phyloP scores from a whole-genome alignment of 1,284 basidiomycete genomes.

The Trichosporon inkin region DNA sequence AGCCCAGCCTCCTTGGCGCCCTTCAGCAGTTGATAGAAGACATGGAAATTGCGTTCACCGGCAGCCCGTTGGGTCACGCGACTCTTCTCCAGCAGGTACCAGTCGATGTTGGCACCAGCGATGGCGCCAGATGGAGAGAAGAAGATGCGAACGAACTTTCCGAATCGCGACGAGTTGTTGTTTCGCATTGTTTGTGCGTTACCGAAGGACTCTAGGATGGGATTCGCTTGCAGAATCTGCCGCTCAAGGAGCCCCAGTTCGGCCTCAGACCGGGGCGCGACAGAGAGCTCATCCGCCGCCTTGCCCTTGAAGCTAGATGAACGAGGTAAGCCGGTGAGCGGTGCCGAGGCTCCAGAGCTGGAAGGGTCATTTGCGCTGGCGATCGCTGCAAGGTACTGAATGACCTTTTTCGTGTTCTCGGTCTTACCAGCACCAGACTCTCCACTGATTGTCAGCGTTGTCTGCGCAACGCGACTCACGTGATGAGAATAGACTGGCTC shows the following conservation, averaged over 20 bases:
- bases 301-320: conserved; percentile 49
- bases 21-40: conserved; percentile 87
- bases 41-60: conserved; percentile 90
- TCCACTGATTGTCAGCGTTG: conserved; percentile 58
- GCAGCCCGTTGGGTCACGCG: conserved; percentile 82
- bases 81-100: conserved; percentile 98
- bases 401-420: conserved; percentile 99
- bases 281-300: conserved; percentile 32
- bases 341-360: conserved; percentile 49
- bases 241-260: conserved; percentile 83
- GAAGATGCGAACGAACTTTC: conserved; percentile 93
- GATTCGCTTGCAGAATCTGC: conserved; percentile 97
- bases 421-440: conserved; percentile 99
- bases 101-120: conserved; percentile 96
- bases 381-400: conserved; percentile 97
- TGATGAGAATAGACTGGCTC: conserved; percentile 97
- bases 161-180: conserved; percentile 96
- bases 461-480: conserved; percentile 58
- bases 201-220: conserved; percentile 95
- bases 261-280: conserved; percentile 37
- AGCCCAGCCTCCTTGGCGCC: conserved; percentile 61
- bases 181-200: conserved; percentile 98
- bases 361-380: conserved; percentile 66
- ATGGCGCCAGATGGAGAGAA: conserved; percentile 93
- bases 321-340: conserved; percentile 41